These are phyloP conservation scores for Salicornia ramosissima DNA, from an alignment of 148 eudicot genomes.

Conservation along the genomic window DNA sequence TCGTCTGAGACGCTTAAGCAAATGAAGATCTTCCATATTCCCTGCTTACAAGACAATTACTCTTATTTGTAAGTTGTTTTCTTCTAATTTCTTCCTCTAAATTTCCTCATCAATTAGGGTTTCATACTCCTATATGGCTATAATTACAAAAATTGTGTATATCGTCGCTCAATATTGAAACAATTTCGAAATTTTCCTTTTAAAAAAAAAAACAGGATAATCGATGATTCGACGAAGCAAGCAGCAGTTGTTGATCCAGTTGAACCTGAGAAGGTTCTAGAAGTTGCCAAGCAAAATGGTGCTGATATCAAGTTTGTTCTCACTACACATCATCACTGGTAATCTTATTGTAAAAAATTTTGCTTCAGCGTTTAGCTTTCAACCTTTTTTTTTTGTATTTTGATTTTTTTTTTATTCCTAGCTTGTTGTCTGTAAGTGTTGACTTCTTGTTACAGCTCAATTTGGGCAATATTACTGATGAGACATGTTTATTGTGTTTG, in stretches of 20 bases:
- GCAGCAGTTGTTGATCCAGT: conserved; percentile 91
- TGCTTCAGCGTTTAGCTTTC: background rate
- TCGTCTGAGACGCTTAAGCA: too few species aligned
- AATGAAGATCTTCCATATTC: conserved; percentile 74
- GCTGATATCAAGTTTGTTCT: conserved; percentile 60
- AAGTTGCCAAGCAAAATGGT: conserved; percentile 50
- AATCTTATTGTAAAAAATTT: background rate
- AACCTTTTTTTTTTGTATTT: background rate
- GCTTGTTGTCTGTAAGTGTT: too few species aligned
- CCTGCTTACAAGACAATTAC: conserved; percentile 85
- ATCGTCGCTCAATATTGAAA: background rate
- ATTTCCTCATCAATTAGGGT: background rate
- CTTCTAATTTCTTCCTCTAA: background rate
- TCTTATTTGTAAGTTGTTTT: conserved; percentile 53
- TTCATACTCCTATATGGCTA: background rate
- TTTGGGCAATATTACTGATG: too few species aligned
- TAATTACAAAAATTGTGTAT: background rate
- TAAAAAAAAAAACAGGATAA: conserved; percentile 46
- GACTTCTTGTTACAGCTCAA: too few species aligned
- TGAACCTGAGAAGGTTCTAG: conserved; percentile 82
- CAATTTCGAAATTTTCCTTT: conserved; percentile 1
- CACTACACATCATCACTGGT: conserved; percentile 98
- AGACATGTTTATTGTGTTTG: too few species aligned
- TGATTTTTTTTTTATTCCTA: background rate
- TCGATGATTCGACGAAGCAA: conserved; percentile 69